Conservation (phyloP, 108 stramenopile genomes). For the Conticribra guillardii region DNA sequence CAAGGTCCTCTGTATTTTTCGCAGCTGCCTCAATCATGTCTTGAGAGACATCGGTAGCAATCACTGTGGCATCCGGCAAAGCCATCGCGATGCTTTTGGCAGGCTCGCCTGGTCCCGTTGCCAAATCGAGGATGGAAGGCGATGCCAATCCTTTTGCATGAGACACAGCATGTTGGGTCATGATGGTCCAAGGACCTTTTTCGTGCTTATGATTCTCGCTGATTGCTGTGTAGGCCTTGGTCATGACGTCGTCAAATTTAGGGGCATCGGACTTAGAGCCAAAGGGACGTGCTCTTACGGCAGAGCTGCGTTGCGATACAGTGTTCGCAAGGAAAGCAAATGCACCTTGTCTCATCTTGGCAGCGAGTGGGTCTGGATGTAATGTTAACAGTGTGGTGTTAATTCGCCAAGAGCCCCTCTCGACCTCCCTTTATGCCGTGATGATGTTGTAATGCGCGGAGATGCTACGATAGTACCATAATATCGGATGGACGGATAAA, state of each 20-base stretch:
- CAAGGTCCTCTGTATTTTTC: background rate
- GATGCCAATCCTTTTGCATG: background rate
- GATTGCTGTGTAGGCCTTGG: conserved; percentile 8
- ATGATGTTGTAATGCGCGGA: too few species aligned
- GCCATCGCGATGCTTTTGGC: conserved; percentile 22
- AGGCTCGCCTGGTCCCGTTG: conserved; percentile 36
- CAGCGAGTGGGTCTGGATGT: too few species aligned
- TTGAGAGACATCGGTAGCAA: conserved; percentile 25
- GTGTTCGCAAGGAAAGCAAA: background rate
- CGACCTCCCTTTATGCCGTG: too few species aligned
- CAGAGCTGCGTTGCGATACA: background rate
- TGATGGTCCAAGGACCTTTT: conserved; percentile 22
- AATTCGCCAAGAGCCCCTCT: too few species aligned
- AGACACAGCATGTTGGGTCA: conserved; percentile 4
- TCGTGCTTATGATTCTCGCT: conserved; percentile 29
- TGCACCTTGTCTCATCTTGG: background rate
- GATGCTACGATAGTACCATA: too few species aligned
- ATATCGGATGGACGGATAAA: too few species aligned
- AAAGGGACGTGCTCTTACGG: background rate
- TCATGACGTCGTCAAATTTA: conserved; percentile 27
- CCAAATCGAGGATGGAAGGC: conserved; percentile 20
- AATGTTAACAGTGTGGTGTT: too few species aligned
- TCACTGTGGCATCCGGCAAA: conserved; percentile 25
- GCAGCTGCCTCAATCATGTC: conserved; percentile 29
- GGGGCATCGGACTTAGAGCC: conserved; percentile 25